A percentile compares a stretch with the other conserved stretches of the same genome.
phyloP scores from a whole-genome alignment of 2,329 filamentous ascomycete genomes.

The Hymenoscyphus linearis region DNA sequence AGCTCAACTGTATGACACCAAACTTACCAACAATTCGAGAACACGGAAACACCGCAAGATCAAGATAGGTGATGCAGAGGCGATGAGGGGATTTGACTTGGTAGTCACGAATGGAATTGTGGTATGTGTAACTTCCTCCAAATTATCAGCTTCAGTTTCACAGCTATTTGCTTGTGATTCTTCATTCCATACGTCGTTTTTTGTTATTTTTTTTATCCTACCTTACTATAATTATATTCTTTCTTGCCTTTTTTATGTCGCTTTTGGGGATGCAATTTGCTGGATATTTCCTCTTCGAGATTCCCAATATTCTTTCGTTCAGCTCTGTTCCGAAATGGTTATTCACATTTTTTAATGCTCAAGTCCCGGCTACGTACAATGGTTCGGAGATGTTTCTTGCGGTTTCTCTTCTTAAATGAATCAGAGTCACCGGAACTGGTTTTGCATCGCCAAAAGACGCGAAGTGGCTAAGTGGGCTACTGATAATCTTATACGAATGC shows the following conservation, averaged over 20 bases:
- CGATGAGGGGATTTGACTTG: slow-evolving; percentile 34
- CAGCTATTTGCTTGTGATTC: background rate
- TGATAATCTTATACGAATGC: background rate
- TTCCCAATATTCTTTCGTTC: background rate
- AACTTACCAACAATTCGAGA: background rate
- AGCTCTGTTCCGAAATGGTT: background rate
- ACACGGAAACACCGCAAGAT: background rate
- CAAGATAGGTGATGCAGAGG: background rate
- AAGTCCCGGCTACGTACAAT: background rate
- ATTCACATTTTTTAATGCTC: background rate
- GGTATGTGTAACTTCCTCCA: slow-evolving; percentile 26
- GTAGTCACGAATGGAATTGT: slow-evolving; percentile 39
- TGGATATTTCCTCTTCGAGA: background rate
- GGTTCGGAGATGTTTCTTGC: background rate
- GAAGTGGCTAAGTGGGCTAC: too few relatives aligned
- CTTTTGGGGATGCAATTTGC: background rate
- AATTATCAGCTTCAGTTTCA: background rate
- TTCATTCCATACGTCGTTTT: background rate
- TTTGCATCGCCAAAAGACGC: too few relatives aligned
- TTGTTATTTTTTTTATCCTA: background rate
- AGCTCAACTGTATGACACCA: background rate
- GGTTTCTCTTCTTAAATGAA: too few relatives aligned
- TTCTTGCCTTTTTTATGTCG: background rate
- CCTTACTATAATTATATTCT: background rate
- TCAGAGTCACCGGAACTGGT: too few relatives aligned